phyloP scores from a whole-genome alignment of 1,284 basidiomycete genomes.

The Naganishia sp. region DNA sequence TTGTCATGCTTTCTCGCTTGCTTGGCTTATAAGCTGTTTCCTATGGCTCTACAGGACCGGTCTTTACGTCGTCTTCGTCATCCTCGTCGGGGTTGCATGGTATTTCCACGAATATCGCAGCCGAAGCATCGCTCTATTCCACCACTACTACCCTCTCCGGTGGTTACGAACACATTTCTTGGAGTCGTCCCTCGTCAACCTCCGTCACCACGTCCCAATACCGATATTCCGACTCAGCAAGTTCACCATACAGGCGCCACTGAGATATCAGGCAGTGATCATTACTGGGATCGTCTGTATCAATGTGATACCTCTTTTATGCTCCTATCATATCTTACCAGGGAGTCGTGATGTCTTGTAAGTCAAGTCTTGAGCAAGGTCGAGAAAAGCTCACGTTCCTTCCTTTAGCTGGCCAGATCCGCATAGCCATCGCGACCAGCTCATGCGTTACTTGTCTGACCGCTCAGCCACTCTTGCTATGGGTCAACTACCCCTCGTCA shows the following conservation, averaged over 20 bases:
- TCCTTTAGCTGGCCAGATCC: conserved; percentile 8
- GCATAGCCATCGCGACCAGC: conserved; percentile 15
- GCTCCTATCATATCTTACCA: conserved; percentile 13
- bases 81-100: neutral
- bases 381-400: too few species aligned
- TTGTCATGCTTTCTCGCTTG: neutral
- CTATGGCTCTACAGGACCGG: neutral
- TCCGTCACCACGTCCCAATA: conserved; percentile 15
- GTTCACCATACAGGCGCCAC: conserved; percentile 7
- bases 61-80: neutral
- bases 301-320: conserved; percentile 1
- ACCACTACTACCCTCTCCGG: neutral
- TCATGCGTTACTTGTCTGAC: conserved; percentile 13
- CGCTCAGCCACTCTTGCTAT: conserved; percentile 11
- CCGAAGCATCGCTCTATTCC: too few species aligned
- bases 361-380: neutral
- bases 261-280: conserved; percentile 12
- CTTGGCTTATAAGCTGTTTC: too few species aligned
- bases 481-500: conserved; percentile 18
- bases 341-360: conserved; percentile 14
- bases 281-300: neutral
- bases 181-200: conserved; percentile 9
- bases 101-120: neutral
- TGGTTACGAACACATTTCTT: conserved; percentile 3
- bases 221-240: neutral